A percentile compares a stretch with the other conserved stretches of the same genome.
Conservation (phyloP, 2,329 filamentous ascomycete species). For the Alternaria alternata region DNA sequence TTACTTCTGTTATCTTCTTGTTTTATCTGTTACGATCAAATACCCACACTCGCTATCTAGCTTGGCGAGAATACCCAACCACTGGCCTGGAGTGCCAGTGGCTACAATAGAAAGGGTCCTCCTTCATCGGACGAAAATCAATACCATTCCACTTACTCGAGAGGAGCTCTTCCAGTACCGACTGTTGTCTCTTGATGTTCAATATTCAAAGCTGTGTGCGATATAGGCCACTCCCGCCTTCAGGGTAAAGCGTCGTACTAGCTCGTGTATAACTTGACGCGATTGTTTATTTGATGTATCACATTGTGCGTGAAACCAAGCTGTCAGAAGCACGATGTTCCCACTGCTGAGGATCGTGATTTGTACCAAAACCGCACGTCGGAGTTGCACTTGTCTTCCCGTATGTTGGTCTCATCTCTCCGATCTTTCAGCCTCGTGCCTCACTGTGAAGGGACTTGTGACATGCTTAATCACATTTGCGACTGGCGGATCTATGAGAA, state of each 20-base stretch:
- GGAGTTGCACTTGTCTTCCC: neutral
- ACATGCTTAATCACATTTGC: neutral
- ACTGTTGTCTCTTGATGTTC: neutral
- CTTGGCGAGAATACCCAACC: conserved; percentile 31
- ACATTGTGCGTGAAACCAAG: conserved; percentile 8
- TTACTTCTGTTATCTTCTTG: conserved; percentile 9
- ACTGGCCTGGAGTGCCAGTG: conserved; percentile 29
- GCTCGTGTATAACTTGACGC: neutral
- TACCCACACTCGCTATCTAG: conserved; percentile 42
- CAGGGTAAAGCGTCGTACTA: neutral
- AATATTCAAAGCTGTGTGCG: neutral
- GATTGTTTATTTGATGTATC: conserved; percentile 1
- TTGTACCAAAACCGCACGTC: neutral
- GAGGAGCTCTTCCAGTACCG: neutral
- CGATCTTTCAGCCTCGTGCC: neutral
- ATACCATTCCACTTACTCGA: conserved; percentile 20
- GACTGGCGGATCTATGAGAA: neutral
- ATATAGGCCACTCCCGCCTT: neutral
- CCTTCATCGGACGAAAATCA: conserved; percentile 49
- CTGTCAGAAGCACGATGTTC: conserved; percentile 13
- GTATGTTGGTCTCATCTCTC: neutral
- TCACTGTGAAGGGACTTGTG: neutral
- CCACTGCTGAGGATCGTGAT: neutral
- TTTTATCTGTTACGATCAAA: conserved; percentile 17
- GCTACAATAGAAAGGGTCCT: conserved; percentile 46